phyloP scores from a whole-genome alignment of 2,329 filamentous ascomycete genomes.

The Botryotinia convoluta region DNA sequence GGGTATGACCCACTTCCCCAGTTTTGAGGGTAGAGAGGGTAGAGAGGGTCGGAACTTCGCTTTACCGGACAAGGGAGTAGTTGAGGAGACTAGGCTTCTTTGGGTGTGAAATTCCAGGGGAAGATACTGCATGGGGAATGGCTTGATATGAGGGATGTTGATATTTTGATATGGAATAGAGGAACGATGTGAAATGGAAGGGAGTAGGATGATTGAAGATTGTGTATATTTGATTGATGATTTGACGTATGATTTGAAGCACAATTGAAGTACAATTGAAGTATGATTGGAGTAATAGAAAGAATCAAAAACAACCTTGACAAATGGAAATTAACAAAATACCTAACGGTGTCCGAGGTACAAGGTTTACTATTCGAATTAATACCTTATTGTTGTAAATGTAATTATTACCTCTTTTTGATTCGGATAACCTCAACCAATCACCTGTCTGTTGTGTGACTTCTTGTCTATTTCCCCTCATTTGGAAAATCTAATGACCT shows the following conservation, averaged over 20 bases:
- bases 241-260: not conserved
- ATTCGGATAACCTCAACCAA: not conserved
- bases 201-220: not conserved
- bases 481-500: constrained; percentile 3
- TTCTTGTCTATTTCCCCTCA: not conserved
- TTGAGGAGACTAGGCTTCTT: not conserved
- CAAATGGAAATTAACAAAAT: not conserved
- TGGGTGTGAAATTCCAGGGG: not conserved
- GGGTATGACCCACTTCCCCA: constrained; percentile 18
- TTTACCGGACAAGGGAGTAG: not conserved
- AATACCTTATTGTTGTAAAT: not conserved
- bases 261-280: no score
- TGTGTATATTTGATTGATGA: not conserved
- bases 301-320: not conserved
- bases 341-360: not conserved
- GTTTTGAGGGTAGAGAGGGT: not conserved
- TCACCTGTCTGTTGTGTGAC: not conserved
- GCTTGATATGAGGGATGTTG: not conserved
- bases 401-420: not conserved
- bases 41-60: not conserved
- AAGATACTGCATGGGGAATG: not conserved
- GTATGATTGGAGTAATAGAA: not conserved
- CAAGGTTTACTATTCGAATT: not conserved
- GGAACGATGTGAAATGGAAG: not conserved
- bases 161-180: not conserved